Conservation (phyloP, 176 grass and related monocot genomes). For the Canna indica region DNA sequence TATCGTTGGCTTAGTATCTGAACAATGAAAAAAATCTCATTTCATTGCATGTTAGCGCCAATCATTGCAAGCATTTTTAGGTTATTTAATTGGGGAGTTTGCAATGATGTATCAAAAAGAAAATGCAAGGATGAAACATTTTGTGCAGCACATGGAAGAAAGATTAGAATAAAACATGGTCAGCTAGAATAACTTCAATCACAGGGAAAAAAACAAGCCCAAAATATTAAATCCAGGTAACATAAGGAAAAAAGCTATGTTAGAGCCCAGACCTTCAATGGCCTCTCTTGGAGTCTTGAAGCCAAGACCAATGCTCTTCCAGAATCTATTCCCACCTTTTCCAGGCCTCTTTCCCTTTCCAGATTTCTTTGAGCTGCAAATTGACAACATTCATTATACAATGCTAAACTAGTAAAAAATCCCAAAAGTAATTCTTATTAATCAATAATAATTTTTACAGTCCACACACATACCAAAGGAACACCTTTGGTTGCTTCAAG, state of each 20-base stretch:
- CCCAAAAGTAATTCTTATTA: neutral
- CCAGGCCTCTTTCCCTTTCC: conserved; percentile 6
- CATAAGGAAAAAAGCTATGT: neutral
- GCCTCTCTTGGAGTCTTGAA: conserved; percentile 12
- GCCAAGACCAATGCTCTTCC: conserved; percentile 7
- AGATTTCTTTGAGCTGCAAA: conserved; percentile 5
- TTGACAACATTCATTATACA: neutral
- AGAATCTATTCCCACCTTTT: conserved; percentile 10
- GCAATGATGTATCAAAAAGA: too few relatives aligned
- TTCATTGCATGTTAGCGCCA: too few relatives aligned
- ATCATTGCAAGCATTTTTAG: too few relatives aligned
- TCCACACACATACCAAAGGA: neutral
- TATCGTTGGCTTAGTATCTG: too few relatives aligned
- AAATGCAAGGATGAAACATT: too few relatives aligned
- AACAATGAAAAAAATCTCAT: too few relatives aligned
- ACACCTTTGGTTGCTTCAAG: conserved; percentile 12
- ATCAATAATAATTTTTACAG: neutral
- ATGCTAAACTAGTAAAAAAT: neutral
- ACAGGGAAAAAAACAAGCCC: neutral
- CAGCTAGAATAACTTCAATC: neutral
- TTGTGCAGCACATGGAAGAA: too few relatives aligned
- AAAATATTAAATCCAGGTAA: neutral
- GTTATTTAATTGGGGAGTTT: too few relatives aligned
- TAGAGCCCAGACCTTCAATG: conserved; percentile 4
- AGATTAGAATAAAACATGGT: too few relatives aligned